Evolutionary conservation across 2,329 filamentous ascomycete genomes (phyloP).

Genomic region (Penicillium brevicompactum): DNA sequence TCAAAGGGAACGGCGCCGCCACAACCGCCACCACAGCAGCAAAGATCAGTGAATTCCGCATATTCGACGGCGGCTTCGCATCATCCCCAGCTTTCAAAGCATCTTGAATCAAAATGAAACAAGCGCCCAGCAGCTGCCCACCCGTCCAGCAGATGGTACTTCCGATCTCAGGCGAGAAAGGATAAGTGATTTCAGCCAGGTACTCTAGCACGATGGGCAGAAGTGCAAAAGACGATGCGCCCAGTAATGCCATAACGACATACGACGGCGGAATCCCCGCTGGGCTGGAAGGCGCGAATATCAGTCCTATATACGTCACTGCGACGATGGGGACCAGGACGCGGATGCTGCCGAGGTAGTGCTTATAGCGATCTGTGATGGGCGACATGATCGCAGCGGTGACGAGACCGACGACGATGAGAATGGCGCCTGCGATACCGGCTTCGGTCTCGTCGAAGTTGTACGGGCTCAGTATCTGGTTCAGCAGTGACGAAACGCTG

Average conservation of each 20-base stretch:
- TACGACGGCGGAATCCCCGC: conserved; percentile 61
- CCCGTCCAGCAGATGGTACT: conserved; percentile 82
- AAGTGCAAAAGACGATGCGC: conserved; percentile 76
- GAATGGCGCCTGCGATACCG: conserved; percentile 83
- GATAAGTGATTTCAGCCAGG: conserved; percentile 83
- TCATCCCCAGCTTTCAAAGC: conserved; percentile 60
- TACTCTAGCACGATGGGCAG: conserved; percentile 86
- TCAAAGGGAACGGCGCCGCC: conserved; percentile 67
- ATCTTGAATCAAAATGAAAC: conserved; percentile 83
- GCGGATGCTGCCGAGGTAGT: conserved; percentile 73
- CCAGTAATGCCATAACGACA: conserved; percentile 72
- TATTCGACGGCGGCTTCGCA: conserved; percentile 66
- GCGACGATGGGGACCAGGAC: conserved; percentile 73
- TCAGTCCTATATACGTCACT: conserved; percentile 71
- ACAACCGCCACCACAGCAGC: conserved; percentile 70
- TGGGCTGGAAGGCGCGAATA: conserved; percentile 73
- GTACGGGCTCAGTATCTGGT: conserved; percentile 87
- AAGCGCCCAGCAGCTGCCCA: conserved; percentile 80
- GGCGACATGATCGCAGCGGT: conserved; percentile 75
- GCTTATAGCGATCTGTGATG: conserved; percentile 81
- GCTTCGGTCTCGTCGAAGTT: conserved; percentile 80
- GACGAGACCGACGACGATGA: conserved; percentile 86
- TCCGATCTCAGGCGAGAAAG: conserved; percentile 81
- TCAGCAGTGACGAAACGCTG: conserved; percentile 80
- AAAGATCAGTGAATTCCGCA: conserved; percentile 77